Base-by-base conservation (phyloP, 2,329 filamentous ascomycete species). In the Aspergillus ibericus region DNA sequence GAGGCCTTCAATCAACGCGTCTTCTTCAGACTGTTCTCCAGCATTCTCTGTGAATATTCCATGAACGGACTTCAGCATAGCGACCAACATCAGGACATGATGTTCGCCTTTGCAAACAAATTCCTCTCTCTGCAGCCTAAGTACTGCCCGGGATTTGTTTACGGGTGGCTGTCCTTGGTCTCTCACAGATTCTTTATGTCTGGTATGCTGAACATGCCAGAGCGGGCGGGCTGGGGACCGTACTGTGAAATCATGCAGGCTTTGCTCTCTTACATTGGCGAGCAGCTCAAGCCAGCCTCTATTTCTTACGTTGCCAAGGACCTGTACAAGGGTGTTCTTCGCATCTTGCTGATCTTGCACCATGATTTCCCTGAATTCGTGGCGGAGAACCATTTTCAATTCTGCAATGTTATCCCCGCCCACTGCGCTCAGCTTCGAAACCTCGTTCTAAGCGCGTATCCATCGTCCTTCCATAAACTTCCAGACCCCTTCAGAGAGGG, bases 301-400 rank as follows among this genome's bases (percentile, higher is more conserved):
- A 83, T 92, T 15, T 82, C 87, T 3, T 81, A 85, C 34, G 83
- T 90, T 52, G 86, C 88, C 34, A 93, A 91, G 72, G 91, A 93
- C 55, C 85, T 96, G 61, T 97, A 96, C 74, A 88, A 91, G 60
- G 92, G 89, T 8, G 86, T 90, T 1, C 80, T 96, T 49, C 92
- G 96, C 70, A 85, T 97, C 59, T 79, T 98, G 55, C 80, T 96
- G 34, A 84, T 96, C 53, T 80, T 99, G 54, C 91, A 96, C 66
- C 95, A 98, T 71, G 95, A 99, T 74, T 98, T 92, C 75, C 90
- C 93, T 0, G 92, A 97, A 57, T 99, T 96, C 75, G 79, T 99
- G 42, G 89, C 91, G 5, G 91, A 93, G 67, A 92, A 96, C 73
- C 91, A 96, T 71, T 86, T 91, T 65, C 85, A 87, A 65, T 85